phyloP scores from a whole-genome alignment of 352 stramenopile genomes.

The Phytophthora europaea region DNA sequence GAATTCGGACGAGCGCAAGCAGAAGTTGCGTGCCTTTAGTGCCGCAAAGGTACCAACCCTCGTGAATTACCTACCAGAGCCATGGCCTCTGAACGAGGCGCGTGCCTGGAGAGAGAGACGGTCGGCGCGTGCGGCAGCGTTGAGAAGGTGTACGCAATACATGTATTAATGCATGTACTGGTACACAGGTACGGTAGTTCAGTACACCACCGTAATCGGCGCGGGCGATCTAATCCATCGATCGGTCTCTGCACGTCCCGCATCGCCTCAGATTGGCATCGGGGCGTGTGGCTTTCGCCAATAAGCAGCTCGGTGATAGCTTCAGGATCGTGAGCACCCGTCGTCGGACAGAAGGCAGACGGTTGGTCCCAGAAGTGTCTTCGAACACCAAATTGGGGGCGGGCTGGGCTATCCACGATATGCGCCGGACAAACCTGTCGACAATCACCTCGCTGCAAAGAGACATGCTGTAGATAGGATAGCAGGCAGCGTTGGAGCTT shows the following conservation, averaged over 20 bases:
- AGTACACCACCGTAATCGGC: background rate
- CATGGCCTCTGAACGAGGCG: background rate
- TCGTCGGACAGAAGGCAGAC: slow-evolving; percentile 11
- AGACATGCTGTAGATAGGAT: background rate
- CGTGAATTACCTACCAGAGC: background rate
- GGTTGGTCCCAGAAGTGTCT: background rate
- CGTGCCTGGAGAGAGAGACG: slow-evolving; percentile 8
- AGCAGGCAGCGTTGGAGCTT: background rate
- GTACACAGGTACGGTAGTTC: too few relatives aligned
- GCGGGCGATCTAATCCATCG: slow-evolving; percentile 4
- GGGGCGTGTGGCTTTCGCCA: slow-evolving; percentile 37
- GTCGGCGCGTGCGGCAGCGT: background rate
- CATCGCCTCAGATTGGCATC: slow-evolving; percentile 28
- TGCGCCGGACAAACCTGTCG: background rate
- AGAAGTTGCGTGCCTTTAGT: background rate
- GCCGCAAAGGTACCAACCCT: background rate
- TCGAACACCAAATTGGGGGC: slow-evolving; percentile 13
- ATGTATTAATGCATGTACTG: too few relatives aligned
- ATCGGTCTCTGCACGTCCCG: slow-evolving; percentile 17
- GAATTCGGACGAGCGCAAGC: background rate
- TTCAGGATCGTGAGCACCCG: slow-evolving; percentile 23
- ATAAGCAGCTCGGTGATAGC: slow-evolving; percentile 26
- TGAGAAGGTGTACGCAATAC: background rate
- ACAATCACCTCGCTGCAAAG: background rate
- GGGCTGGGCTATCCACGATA: background rate